phyloP scores from a whole-genome alignment of 176 grass and related monocot genomes.

The Hsuehochloa calcarea region DNA sequence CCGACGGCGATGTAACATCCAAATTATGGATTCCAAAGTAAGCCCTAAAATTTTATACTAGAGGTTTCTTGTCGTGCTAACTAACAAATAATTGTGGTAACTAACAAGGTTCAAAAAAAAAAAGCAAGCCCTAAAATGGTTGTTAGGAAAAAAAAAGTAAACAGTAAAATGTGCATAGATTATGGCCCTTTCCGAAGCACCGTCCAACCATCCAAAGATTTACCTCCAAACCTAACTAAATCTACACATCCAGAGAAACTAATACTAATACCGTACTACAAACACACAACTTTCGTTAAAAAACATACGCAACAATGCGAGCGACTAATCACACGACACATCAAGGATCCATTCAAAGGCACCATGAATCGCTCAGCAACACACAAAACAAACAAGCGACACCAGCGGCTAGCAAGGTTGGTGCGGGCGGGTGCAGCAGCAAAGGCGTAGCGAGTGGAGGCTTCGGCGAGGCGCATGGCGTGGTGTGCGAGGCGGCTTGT shows the following conservation, averaged over 20 bases:
- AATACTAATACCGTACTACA: background rate
- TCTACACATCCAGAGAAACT: background rate
- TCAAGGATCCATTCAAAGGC: background rate
- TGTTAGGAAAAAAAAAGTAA: background rate
- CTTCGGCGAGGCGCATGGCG: too few relatives aligned
- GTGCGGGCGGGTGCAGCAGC: too few relatives aligned
- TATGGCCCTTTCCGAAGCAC: background rate
- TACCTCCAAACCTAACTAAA: background rate
- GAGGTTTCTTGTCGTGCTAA: background rate
- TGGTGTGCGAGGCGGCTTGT: too few relatives aligned
- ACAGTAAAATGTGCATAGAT: background rate
- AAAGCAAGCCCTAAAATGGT: background rate
- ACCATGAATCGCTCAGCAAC: background rate
- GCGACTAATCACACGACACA: background rate
- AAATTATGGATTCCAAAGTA: background rate
- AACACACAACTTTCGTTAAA: too few relatives aligned
- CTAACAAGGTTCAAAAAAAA: background rate
- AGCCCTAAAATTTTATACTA: background rate
- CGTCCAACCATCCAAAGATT: background rate
- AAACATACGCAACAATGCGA: constrained; percentile 1
- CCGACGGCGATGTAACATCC: too few relatives aligned
- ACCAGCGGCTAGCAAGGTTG: too few relatives aligned
- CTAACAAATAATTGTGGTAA: background rate
- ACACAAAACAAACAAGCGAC: background rate
- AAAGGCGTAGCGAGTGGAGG: too few relatives aligned